Conservation (phyloP, 2,329 filamentous ascomycete genomes). For the Whalleya microplaca region DNA sequence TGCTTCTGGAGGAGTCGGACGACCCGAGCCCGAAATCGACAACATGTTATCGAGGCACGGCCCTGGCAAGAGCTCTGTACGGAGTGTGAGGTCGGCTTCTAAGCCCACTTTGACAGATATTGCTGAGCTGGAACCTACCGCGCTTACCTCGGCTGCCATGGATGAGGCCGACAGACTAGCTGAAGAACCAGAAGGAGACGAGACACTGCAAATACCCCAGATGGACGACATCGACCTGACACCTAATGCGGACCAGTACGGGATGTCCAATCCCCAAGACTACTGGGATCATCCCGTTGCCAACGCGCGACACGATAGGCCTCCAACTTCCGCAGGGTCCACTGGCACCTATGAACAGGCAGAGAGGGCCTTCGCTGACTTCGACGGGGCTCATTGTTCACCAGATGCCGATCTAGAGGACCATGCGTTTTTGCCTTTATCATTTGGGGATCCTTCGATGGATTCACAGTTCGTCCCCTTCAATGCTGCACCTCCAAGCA, state of each 20-base stretch:
- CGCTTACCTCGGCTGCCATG: slow-evolving; percentile 55
- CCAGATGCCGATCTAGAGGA: slow-evolving; percentile 49
- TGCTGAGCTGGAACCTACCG: slow-evolving; percentile 57
- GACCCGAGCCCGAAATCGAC: slow-evolving; percentile 44
- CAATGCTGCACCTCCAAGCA: slow-evolving; percentile 21
- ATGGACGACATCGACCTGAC: slow-evolving; percentile 33
- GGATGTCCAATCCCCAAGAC: slow-evolving; percentile 27
- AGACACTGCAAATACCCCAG: slow-evolving; percentile 32
- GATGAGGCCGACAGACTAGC: slow-evolving; percentile 55
- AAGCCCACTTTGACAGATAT: slow-evolving; percentile 60
- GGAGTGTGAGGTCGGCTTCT: slow-evolving; percentile 51
- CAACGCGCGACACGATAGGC: slow-evolving; percentile 37
- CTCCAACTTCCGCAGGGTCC: slow-evolving; percentile 57
- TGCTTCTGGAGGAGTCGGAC: slow-evolving; percentile 53
- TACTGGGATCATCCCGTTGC: slow-evolving; percentile 37
- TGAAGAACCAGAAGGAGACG: slow-evolving; percentile 41
- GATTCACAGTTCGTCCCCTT: slow-evolving; percentile 29
- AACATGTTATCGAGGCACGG: slow-evolving; percentile 54
- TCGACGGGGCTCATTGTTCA: slow-evolving; percentile 78
- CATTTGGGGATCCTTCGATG: slow-evolving; percentile 23
- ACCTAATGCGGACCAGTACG: slow-evolving; percentile 33
- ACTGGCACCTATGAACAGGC: slow-evolving; percentile 67
- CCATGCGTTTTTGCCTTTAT: slow-evolving; percentile 30
- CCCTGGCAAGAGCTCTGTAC: slow-evolving; percentile 57
- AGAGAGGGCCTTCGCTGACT: slow-evolving; percentile 73